phyloP scores from a whole-genome alignment of 257 asterid genomes.

The Voacanga thouarsii region DNA sequence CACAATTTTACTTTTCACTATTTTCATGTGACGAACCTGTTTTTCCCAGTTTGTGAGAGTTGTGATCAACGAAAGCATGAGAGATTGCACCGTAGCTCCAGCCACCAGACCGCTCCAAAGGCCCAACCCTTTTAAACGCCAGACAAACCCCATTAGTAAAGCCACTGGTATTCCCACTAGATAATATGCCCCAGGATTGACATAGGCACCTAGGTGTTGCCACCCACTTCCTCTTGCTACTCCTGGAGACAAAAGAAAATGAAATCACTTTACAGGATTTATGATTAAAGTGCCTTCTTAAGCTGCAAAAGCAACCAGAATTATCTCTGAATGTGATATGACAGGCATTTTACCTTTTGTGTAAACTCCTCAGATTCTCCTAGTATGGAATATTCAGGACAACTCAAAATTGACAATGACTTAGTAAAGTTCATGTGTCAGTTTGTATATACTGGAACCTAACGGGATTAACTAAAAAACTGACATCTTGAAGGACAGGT shows the following conservation, averaged over 20 bases:
- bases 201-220: slow-evolving; percentile 85
- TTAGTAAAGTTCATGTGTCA: too few relatives aligned
- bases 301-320: too few relatives aligned
- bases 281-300: neutral
- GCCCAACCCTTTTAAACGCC: slow-evolving; percentile 49
- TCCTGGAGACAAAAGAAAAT: slow-evolving; percentile 28
- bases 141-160: slow-evolving; percentile 61
- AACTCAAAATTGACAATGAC: too few relatives aligned
- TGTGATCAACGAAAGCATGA: slow-evolving; percentile 47
- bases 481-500: too few relatives aligned
- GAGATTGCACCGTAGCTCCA: slow-evolving; percentile 56
- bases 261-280: neutral
- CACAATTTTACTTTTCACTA: too few relatives aligned
- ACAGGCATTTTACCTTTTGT: too few relatives aligned
- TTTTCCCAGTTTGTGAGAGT: slow-evolving; percentile 65
- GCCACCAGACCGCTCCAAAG: slow-evolving; percentile 75
- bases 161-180: slow-evolving; percentile 72
- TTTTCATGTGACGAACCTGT: slow-evolving; percentile 19
- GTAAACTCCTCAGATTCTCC: too few relatives aligned
- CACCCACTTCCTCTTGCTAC: slow-evolving; percentile 89
- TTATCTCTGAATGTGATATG: too few relatives aligned
- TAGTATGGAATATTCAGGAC: too few relatives aligned
- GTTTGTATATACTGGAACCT: too few relatives aligned
- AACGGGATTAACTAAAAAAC: too few relatives aligned
- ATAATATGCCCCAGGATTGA: slow-evolving; percentile 73